Base-by-base conservation (phyloP, 192 early-diverging fungal genomes). In the Neocallimastix lanati region DNA sequence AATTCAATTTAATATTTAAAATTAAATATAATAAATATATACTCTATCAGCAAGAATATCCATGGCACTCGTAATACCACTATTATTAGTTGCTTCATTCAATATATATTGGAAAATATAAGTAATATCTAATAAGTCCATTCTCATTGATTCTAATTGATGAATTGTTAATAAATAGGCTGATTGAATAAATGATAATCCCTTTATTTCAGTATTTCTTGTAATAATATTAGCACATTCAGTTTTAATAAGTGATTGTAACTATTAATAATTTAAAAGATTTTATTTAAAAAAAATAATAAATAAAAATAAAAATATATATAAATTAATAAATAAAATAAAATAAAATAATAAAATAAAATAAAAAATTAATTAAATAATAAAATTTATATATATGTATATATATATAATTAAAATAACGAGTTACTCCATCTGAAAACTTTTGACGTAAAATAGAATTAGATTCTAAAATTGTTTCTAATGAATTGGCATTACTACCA, bases 391-490 rank as follows among this genome's bases (percentile, higher is more conserved):
- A 35, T 35, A 35, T 3, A 38, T 38, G 14, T 12, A 38, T 12
- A 81, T 80, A 40, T 35, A 82, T 82, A 78, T 29, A 83, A 25
- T 27, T 27, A 38, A 78, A 29, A 58, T 11, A 28, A 50, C 4
- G 12, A 77, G 78, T 3, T 78, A 86, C 85, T 67, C 88, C 86
- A 27, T 91, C 90, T 12, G 84, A 67, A 35, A 88, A 85, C 13
- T 86, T 87, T 77, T 86, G 84, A 79, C 90, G 87, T 25, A 98
- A 84, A 9, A 97, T 90, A 28, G 95, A 95, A 82, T 94, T 94
- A 81, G 91, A 91, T 77, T 92, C 90, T 14, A 99, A 86, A 84
- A 97, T 95, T 27, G 90, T 93, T 77, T 96, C 95, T 76, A 99
- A 82, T 77, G 93, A 94, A 67, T 92, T 92, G 50, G 87, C 87